Percentiles rank a stretch among this genome's conserved stretches.
Evolutionary conservation across 2,329 filamentous ascomycete genomes (phyloP).

Genomic region (Phaeosphaeriaceae sp.): DNA sequence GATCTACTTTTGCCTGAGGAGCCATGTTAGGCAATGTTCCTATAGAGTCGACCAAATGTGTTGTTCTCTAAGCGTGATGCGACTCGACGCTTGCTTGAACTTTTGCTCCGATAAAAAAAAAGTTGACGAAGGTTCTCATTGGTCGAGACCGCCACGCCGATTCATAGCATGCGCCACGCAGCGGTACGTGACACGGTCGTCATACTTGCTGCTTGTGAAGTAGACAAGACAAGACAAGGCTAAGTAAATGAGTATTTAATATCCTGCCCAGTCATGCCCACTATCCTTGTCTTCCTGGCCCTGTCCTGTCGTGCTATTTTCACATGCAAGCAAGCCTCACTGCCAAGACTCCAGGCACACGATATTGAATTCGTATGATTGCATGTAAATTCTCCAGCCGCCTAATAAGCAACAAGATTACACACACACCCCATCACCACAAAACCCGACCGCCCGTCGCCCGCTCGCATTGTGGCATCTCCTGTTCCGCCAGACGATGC

Average conservation of each 20-base stretch:
- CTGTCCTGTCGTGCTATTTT: too few relatives aligned
- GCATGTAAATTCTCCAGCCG: slow-evolving; percentile 25
- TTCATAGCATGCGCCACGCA: background rate
- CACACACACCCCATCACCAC: too few relatives aligned
- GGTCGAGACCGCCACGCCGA: slow-evolving; percentile 14
- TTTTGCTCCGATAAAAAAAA: slow-evolving; percentile 25
- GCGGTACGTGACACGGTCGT: slow-evolving; percentile 8
- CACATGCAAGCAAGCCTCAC: slow-evolving; percentile 31
- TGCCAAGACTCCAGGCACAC: slow-evolving; percentile 29
- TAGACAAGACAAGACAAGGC: background rate
- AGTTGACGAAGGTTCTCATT: slow-evolving; percentile 13
- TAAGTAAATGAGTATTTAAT: background rate
- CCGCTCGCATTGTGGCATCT: slow-evolving; percentile 43
- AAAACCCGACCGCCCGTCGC: slow-evolving; percentile 31
- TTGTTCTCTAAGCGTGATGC: slow-evolving; percentile 2
- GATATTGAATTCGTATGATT: slow-evolving; percentile 24
- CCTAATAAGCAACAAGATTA: slow-evolving; percentile 21
- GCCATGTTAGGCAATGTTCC: slow-evolving; percentile 43
- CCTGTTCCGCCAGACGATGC: slow-evolving; percentile 40
- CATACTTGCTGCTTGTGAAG: background rate
- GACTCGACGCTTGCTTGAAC: slow-evolving; percentile 8
- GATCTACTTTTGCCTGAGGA: slow-evolving; percentile 42
- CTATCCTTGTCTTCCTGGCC: background rate
- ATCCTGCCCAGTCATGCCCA: background rate
- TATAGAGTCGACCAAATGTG: background rate